A percentile compares a stretch with the other conserved stretches of the same genome.
Conservation (phyloP, 306 rosid genomes). For the Corylus avellana region DNA sequence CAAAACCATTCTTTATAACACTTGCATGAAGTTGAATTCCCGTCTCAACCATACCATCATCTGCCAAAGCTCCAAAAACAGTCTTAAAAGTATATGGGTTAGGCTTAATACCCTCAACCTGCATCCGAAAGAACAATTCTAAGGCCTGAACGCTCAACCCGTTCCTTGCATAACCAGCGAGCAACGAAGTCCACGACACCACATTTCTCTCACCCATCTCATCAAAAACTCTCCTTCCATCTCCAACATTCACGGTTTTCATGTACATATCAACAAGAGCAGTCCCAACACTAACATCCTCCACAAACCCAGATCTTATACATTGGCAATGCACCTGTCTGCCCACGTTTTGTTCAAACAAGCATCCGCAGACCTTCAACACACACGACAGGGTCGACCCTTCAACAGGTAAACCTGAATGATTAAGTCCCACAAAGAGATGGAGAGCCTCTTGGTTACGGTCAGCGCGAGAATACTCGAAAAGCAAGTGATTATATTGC, state of each 20-base stretch:
- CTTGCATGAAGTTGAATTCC: conserved; percentile 67
- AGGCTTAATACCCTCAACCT: conserved; percentile 50
- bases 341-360: conserved; percentile 53
- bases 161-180: conserved; percentile 60
- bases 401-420: conserved; percentile 40
- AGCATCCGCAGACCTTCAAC: conserved; percentile 55
- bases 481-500: conserved; percentile 48
- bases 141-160: conserved; percentile 41
- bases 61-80: conserved; percentile 64
- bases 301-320: conserved; percentile 56
- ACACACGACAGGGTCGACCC: conserved; percentile 55
- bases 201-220: conserved; percentile 72
- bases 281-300: conserved; percentile 70
- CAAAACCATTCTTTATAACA: conserved; percentile 69
- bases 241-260: conserved; percentile 54
- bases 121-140: conserved; percentile 57
- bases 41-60: conserved; percentile 38
- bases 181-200: conserved; percentile 81
- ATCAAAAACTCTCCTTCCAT: conserved; percentile 72
- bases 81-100: conserved; percentile 57
- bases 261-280: conserved; percentile 85
- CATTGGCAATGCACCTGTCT: conserved; percentile 69
- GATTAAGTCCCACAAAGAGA: conserved; percentile 41
- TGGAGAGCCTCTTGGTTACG: conserved; percentile 49
- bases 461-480: conserved; percentile 44